Evolutionary conservation across 1,284 basidiomycete genomes (phyloP).

Genomic region (Apiotrichum veenhuisii): DNA sequence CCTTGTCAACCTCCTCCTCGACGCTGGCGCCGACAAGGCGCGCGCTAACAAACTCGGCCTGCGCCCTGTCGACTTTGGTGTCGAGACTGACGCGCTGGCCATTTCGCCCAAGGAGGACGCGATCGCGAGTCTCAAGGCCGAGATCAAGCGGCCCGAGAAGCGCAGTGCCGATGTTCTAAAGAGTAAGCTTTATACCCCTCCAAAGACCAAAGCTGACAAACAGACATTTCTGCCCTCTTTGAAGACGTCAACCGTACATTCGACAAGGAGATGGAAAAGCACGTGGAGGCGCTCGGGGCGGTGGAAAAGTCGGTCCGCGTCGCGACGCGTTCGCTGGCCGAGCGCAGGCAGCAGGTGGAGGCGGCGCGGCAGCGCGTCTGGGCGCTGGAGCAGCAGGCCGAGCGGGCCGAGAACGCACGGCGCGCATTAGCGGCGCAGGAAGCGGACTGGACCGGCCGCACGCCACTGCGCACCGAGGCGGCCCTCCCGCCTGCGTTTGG

Average conservation of each 20-base stretch:
- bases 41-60: constrained; percentile 92
- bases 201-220: constrained; percentile 6
- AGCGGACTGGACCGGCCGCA: constrained; percentile 82
- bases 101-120: constrained; percentile 71
- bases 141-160: constrained; percentile 68
- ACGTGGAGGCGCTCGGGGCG: constrained; percentile 78
- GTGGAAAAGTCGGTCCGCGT: constrained; percentile 82
- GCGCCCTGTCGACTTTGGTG: constrained; percentile 86
- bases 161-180: constrained; percentile 86
- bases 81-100: constrained; percentile 65
- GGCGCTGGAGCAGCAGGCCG: constrained; percentile 71
- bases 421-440: constrained; percentile 56
- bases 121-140: constrained; percentile 63
- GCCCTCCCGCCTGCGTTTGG: constrained; percentile 47
- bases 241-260: constrained; percentile 74
- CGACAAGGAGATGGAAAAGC: constrained; percentile 73
- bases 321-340: constrained; percentile 83
- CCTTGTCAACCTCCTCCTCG: constrained; percentile 79
- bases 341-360: constrained; percentile 78
- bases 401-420: constrained; percentile 74
- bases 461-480: constrained; percentile 52
- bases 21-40: constrained; percentile 87
- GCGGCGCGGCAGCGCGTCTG: constrained; percentile 65
- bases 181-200: constrained; percentile 55
- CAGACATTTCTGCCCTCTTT: constrained; percentile 82